Base-by-base conservation (phyloP, 768 basidiomycete species). In the Trametopsis cervina region DNA sequence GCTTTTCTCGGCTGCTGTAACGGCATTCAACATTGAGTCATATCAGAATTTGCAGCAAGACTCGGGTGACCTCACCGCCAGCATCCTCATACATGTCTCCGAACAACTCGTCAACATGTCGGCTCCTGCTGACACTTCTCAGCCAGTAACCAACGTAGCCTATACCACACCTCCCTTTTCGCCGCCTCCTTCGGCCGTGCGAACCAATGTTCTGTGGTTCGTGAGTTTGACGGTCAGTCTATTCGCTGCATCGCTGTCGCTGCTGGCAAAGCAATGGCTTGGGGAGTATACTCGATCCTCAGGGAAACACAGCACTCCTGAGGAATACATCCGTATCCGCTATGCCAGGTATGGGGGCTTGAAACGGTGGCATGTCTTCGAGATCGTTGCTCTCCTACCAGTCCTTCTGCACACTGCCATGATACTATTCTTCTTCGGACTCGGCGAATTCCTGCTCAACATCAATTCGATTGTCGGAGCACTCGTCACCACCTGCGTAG, bases 191-290 rank as follows among this genome's bases (percentile, higher is more conserved):
- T n/a, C 39, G 3, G 2, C 10, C 13, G 23, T 36, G 17, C 20
- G 15, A 5, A 4, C 22, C 21, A 51, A 51, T 35, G 43, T 26
- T 18, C 38, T 51, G 17, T 51, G 50, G 50, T 46, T 51, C 29
- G 29, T 35, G 20, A 46, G 50, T 20, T 24, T 51, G 3, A 15
- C 46, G 4, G 20, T 46, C 50, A 51, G 50, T 40, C 45, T 51
- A 9, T 7, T n/a, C 18, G 26, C 50, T 3, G 44, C 50, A 3
- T 22, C 43, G 2, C 38, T 51, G 15, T 44, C 39, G 6, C 45
- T 51, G 11, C 36, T 46, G 6, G 50, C 26, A 12, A 46, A 46
- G 29, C 50, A 51, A 24, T 51, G 50, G 50, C 25, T 51, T 9
- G 11, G 48, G 10, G 48, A 49, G 36, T 49, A 22, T n/a, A n/a